These are phyloP conservation scores for Trichoderma endophyticum DNA, from an alignment of 2,329 filamentous ascomycete genomes.

Conservation along the genomic window DNA sequence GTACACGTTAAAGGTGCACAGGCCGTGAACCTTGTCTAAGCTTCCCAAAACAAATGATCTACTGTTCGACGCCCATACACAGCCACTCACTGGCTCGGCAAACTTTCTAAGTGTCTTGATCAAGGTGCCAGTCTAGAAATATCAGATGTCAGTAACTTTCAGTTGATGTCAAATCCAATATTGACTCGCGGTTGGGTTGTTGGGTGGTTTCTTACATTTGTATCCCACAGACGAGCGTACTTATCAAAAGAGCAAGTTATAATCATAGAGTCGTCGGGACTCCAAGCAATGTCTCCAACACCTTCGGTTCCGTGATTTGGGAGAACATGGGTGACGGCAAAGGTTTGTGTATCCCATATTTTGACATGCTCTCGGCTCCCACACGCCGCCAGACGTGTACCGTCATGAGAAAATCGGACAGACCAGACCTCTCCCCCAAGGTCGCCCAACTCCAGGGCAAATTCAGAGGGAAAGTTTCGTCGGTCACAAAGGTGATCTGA, in stretches of 20 bases:
- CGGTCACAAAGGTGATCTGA: conserved; percentile 82
- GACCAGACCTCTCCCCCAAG: conserved; percentile 88
- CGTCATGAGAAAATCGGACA: conserved; percentile 84
- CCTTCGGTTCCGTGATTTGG: conserved; percentile 59
- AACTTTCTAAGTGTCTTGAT: conserved; percentile 66
- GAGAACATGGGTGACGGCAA: conserved; percentile 61
- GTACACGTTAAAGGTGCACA: conserved; percentile 68
- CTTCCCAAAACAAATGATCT: conserved; percentile 75
- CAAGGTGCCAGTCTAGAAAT: conserved; percentile 56
- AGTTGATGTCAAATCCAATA: neutral
- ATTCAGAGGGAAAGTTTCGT: conserved; percentile 72
- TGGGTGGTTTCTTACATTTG: conserved; percentile 49
- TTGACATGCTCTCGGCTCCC: conserved; percentile 71
- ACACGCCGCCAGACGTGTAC: conserved; percentile 75
- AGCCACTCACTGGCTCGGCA: conserved; percentile 80
- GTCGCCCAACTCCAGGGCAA: conserved; percentile 66
- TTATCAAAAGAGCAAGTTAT: conserved; percentile 79
- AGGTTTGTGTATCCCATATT: conserved; percentile 76
- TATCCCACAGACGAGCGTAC: conserved; percentile 72
- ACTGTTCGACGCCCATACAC: conserved; percentile 82
- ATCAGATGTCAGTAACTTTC: neutral
- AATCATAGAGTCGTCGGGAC: conserved; percentile 82
- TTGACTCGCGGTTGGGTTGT: conserved; percentile 8
- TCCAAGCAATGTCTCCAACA: conserved; percentile 83
- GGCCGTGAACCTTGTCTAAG: conserved; percentile 62